Evolutionary conservation across 495 filamentous ascomycete species (phyloP), one percentile per base, ranked within the genome.

Genomic region (Penicillium pancosmium): DNA sequence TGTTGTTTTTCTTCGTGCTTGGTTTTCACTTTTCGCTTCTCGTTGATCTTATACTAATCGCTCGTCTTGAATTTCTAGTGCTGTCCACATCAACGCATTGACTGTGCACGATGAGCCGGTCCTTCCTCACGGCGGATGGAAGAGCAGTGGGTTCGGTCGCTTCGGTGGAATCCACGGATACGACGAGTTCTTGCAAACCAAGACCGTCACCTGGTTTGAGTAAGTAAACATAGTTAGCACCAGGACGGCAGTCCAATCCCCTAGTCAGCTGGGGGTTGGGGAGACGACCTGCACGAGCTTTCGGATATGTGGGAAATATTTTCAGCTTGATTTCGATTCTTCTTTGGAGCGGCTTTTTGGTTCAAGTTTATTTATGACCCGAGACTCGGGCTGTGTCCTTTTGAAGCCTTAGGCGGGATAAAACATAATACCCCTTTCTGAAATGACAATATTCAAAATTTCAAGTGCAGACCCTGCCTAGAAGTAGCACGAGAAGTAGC

Each of bases 31-130:
- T 23, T 23, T 23, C 23, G 23, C 4, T 23, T 31, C 27, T 9
- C 27, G 27, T 31, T 31, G 27, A 31, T 8, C 27, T 7, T 31
- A 7, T 31, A 48, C 46, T 48, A 27, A 19, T 43, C n/a, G 51
- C 27, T 6, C 27, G 27, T 31, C 27, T 31, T 31, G 27, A 31
- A 47, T 7, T 21, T 44, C n/a, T 40, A 78, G 75, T n/a, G 88
- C 88, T 23, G 89, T 97, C 27, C 92, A 96, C 69, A 93, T 96
- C 67, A 97, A 97, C 70, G 81, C 77, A 35, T 86, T 92, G 84
- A 91, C 86, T 3, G 80, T 96, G 1, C 91, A 96, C 67, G 93
- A 97, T 60, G 92, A 96, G 74, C 72, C 84, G 12, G 77, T 77
- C 18, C 68, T 96, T 55, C 91, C 92, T 5, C 91, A 96, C 73